Percentiles rank a stretch among this genome's conserved stretches.
Evolutionary conservation across 2,329 filamentous ascomycete species (phyloP).

Genomic region (Grosmannia huntii): DNA sequence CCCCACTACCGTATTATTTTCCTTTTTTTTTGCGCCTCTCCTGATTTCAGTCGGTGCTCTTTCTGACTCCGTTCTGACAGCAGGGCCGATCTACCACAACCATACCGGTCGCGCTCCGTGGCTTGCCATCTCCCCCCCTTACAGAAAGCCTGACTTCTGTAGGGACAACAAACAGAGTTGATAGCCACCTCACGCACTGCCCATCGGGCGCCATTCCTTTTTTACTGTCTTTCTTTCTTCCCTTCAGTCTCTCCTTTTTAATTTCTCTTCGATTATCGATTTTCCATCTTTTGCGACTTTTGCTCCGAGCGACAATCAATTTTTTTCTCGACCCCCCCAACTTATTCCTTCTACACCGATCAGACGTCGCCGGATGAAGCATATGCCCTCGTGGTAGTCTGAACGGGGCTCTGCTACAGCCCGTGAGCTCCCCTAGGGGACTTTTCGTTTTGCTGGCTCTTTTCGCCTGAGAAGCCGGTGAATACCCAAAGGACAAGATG

Average conservation of each 20-base stretch:
- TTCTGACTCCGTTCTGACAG: neutral
- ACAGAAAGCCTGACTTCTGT: neutral
- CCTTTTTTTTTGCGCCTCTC: neutral
- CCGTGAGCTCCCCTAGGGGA: neutral
- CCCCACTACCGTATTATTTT: neutral
- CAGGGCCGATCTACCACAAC: neutral
- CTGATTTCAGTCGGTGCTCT: neutral
- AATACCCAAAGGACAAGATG: slow-evolving; percentile 5
- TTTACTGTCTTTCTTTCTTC: neutral
- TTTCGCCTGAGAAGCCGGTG: neutral
- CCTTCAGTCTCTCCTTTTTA: slow-evolving; percentile 1
- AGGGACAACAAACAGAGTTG: neutral
- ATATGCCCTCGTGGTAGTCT: slow-evolving; percentile 2
- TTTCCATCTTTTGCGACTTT: neutral
- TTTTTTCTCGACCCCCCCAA: neutral
- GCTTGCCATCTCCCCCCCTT: neutral
- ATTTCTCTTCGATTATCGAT: neutral
- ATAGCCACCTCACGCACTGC: neutral
- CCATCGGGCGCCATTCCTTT: neutral
- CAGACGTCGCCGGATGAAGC: neutral
- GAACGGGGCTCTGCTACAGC: neutral
- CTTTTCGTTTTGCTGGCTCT: slow-evolving; percentile 2
- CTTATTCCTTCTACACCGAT: neutral
- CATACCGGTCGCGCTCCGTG: neutral
- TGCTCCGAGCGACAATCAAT: neutral